Conservation (phyloP, 176 grass and related monocot species). For the Eragrostis nindensis region DNA sequence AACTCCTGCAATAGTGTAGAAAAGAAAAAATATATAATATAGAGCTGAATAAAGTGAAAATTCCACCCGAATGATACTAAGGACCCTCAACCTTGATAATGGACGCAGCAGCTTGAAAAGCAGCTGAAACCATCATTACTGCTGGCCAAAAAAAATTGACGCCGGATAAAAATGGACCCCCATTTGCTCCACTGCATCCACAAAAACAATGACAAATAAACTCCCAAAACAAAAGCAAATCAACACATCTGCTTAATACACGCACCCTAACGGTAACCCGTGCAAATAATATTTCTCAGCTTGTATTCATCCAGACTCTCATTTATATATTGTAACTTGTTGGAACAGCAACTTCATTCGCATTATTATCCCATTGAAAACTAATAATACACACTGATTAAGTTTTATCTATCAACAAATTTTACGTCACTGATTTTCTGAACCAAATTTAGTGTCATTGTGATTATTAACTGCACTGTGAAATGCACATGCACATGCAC, state of each 20-base stretch:
- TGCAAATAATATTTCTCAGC: neutral
- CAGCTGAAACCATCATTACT: conserved; percentile 81
- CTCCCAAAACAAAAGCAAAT: conserved; percentile 34
- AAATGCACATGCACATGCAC: neutral
- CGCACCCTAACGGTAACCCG: neutral
- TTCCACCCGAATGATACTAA: conserved; percentile 23
- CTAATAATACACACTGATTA: neutral
- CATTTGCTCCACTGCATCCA: conserved; percentile 70
- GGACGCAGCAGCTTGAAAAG: conserved; percentile 86
- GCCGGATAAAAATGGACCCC: conserved; percentile 63
- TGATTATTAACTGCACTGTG: conserved; percentile 15
- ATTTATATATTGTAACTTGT: conserved; percentile 35
- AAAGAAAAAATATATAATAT: neutral
- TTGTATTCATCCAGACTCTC: neutral
- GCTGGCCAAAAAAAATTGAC: conserved; percentile 77
- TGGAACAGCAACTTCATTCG: neutral
- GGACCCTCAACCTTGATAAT: conserved; percentile 80
- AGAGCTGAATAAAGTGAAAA: conserved; percentile 29
- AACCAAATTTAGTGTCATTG: neutral
- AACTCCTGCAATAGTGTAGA: conserved; percentile 62
- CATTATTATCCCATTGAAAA: conserved; percentile 16
- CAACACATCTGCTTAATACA: neutral
- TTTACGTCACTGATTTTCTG: conserved; percentile 12
- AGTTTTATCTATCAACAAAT: conserved; percentile 2
- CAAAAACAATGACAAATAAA: conserved; percentile 17